Base-by-base conservation (phyloP, 495 filamentous ascomycete species). In the Friedmanniomyces simplex region DNA sequence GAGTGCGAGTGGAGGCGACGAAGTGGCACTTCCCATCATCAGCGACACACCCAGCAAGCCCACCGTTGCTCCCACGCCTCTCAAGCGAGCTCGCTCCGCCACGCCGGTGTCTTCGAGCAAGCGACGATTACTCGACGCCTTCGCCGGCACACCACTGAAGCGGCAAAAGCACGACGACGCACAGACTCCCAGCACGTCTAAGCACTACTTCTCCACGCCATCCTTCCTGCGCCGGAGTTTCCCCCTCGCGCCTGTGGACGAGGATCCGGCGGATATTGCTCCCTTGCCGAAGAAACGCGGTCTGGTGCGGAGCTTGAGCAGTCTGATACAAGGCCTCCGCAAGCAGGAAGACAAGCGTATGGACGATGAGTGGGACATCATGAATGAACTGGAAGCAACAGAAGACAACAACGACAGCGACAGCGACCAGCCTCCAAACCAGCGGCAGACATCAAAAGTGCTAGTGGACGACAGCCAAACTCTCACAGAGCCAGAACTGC, bases 351-450 rank as follows among this genome's bases (percentile, higher is more conserved):
- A 93, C 28, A 86, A 94, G 42, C 47, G 58, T 20, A 54, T 68
- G 54, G 64, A 66, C 20, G 64, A 66, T 25, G 66, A 95, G 24
- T 73, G 89, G 67, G 89, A 95, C 26, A 77, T 85, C n/a, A 69
- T 96, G 62, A 75, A 78, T 14, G 90, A 95, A 68, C 79, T 95
- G 64, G 91, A 95, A 69, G 74, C 72, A 28, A 82, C 82, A 41
- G 63, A 50, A 21, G 63, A 63, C 1, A 63, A 41, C 52, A 57
- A 57, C 30, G 46, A 45, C 7, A 13, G 2, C 48, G 12, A 26
- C 43, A 58, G 26, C 63, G 53, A 32, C n/a, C 41, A 18, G 28
- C 28, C 28, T 4, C 28, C 28, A 32, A 3, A 32, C 4, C 28
- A 32, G 28, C 28, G 28, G 28, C 28, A 32, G 28, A 3, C 3